Conservation (phyloP, 768 basidiomycete species). For the Tubosaeta brunneosetosa region DNA sequence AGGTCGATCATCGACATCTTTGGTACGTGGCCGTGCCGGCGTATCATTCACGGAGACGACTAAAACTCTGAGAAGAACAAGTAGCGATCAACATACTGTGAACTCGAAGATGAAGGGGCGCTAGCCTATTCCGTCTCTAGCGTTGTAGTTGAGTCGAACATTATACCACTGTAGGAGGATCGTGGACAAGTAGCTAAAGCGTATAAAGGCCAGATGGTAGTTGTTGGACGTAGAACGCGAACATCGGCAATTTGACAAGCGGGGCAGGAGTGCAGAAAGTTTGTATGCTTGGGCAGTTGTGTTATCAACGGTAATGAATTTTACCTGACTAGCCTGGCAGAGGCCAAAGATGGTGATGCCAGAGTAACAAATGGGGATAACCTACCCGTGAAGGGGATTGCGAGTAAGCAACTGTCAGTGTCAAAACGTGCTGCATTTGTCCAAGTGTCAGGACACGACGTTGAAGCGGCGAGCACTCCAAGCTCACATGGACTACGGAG, state of each 20-base stretch:
- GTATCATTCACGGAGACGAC: conserved; percentile 5
- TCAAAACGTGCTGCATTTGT: conserved; percentile 20
- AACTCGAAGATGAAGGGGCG: background rate
- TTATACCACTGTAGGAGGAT: conserved; percentile 20
- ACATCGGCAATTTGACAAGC: conserved; percentile 17
- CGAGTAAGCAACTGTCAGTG: conserved; percentile 15
- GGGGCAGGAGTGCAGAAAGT: conserved; percentile 15
- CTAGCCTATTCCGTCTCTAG: background rate
- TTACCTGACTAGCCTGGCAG: conserved; percentile 21
- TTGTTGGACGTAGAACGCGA: conserved; percentile 22
- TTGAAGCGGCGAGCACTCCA: background rate
- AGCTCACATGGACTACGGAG: conserved; percentile 17
- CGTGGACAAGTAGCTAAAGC: conserved; percentile 11
- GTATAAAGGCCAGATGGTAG: conserved; percentile 11
- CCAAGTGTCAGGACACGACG: background rate
- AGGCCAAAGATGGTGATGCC: conserved; percentile 24
- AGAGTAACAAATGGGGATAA: conserved; percentile 6
- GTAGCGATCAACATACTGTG: conserved; percentile 13
- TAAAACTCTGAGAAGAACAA: too few species aligned
- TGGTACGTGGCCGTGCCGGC: background rate
- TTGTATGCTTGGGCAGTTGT: conserved; percentile 9
- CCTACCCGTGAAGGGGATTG: conserved; percentile 23
- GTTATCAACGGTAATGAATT: conserved; percentile 16
- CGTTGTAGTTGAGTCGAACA: conserved; percentile 20
- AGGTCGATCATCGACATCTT: conserved; percentile 12